These are phyloP conservation scores for Paraconiothyrium sp. DNA, from an alignment of 2,329 filamentous ascomycete species.

Conservation along the genomic window DNA sequence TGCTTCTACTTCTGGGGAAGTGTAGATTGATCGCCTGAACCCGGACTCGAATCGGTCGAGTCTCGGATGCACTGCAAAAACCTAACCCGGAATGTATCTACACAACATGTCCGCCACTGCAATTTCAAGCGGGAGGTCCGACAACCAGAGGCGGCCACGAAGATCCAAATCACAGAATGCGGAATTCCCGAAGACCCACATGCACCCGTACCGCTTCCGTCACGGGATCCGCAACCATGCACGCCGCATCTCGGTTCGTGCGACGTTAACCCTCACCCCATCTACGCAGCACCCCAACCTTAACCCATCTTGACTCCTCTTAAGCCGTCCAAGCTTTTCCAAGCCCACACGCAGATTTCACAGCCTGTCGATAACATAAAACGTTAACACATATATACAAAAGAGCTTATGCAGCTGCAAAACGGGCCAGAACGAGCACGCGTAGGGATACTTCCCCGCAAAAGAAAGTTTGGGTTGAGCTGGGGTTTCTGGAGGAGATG, in stretches of 20 bases:
- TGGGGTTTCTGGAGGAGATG: not conserved
- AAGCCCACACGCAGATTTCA: not conserved
- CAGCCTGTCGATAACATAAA: not conserved
- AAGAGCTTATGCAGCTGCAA: not conserved
- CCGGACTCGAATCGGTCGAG: not conserved
- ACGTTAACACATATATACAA: not conserved
- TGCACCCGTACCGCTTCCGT: not conserved
- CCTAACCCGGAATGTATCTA: not conserved
- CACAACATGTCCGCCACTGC: not conserved
- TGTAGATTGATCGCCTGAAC: not conserved
- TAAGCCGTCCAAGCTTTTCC: constrained; percentile 5
- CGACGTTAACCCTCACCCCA: not conserved
- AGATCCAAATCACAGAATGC: not conserved
- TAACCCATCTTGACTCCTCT: not conserved
- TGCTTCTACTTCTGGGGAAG: constrained; percentile 2
- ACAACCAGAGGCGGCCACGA: not conserved
- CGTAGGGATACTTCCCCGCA: constrained; percentile 1
- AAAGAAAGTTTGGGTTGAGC: constrained; percentile 8
- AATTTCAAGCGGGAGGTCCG: not conserved
- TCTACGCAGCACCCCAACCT: not conserved
- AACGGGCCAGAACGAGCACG: not conserved
- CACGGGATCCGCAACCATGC: not conserved
- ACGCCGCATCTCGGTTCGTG: constrained; percentile 3
- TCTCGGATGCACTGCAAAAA: not conserved
- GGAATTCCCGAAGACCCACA: not conserved